phyloP scores from a whole-genome alignment of 1,139 yeast species.

The Scheffersomyces illinoinensis region DNA sequence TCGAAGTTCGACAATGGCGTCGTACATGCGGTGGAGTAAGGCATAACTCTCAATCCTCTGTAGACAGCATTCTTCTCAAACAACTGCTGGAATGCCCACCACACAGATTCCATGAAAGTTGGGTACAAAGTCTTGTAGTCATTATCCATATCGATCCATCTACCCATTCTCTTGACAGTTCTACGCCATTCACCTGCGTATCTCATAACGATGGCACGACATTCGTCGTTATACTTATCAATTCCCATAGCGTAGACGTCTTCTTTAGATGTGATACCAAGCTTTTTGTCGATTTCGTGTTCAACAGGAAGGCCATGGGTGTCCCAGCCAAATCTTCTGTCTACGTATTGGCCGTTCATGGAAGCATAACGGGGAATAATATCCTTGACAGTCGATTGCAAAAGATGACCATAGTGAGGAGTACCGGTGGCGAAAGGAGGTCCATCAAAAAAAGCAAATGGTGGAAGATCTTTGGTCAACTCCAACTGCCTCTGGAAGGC shows the following conservation, averaged over 20 bases:
- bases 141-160: constrained; percentile 99
- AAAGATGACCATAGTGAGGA: constrained; percentile 97
- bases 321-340: constrained; percentile 99
- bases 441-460: constrained; percentile 94
- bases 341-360: constrained; percentile 95
- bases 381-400: constrained; percentile 96
- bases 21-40: constrained; percentile 95
- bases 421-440: constrained; percentile 99
- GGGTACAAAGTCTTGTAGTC: constrained; percentile 98
- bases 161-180: constrained; percentile 90
- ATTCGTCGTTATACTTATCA: constrained; percentile 89
- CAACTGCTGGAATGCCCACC: constrained; percentile 98
- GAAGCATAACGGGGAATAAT: constrained; percentile 97
- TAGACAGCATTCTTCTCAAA: constrained; percentile 85
- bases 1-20: constrained; percentile 97
- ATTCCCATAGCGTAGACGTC: constrained; percentile 94
- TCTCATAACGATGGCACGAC: constrained; percentile 96
- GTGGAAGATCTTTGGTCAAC: constrained; percentile 81
- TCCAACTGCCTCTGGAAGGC: constrained; percentile 89
- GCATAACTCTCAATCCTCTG: constrained; percentile 97
- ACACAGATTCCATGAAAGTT: constrained; percentile 92
- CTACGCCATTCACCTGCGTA: constrained; percentile 94
- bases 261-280: constrained; percentile 89
- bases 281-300: constrained; percentile 96
- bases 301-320: constrained; percentile 99